Evolutionary conservation across 2,329 filamentous ascomycete genomes (phyloP).

Genomic region (Botryotinia convoluta): DNA sequence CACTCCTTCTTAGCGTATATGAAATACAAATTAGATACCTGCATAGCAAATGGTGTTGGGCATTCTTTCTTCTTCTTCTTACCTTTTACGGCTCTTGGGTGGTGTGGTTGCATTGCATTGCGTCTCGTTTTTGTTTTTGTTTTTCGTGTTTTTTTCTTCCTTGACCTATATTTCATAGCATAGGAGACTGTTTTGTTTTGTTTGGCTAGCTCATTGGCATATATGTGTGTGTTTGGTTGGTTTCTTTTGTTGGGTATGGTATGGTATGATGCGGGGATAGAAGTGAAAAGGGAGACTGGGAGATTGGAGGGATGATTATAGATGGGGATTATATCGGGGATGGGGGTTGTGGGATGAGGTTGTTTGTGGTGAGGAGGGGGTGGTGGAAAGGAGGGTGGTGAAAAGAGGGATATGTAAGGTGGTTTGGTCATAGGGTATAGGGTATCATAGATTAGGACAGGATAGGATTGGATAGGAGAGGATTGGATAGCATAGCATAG

Average conservation of each 20-base stretch:
- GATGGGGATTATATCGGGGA: not conserved
- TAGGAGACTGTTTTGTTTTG: not conserved
- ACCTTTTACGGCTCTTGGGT: not conserved
- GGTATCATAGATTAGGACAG: not conserved
- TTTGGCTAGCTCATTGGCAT: not conserved
- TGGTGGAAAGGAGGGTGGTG: not conserved
- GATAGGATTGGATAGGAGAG: no score
- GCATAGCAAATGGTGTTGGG: slow-evolving; percentile 12
- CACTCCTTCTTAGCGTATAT: slow-evolving; percentile 14
- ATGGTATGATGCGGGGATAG: not conserved
- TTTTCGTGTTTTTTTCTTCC: no score
- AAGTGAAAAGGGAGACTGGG: no score
- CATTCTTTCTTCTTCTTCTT: not conserved
- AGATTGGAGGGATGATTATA: not conserved
- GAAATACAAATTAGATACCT: slow-evolving; percentile 16
- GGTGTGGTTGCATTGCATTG: not conserved
- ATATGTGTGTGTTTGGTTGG: not conserved
- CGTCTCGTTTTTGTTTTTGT: not conserved
- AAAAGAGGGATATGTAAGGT: not conserved
- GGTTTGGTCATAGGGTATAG: no score
- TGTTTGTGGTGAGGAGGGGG: not conserved
- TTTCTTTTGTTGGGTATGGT: not conserved
- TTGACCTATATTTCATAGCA: not conserved
- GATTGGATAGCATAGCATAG: not conserved
- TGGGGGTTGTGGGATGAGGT: no score